Evolutionary conservation across 257 asterid species (phyloP).

Genomic region (Solanum sparsipilum): DNA sequence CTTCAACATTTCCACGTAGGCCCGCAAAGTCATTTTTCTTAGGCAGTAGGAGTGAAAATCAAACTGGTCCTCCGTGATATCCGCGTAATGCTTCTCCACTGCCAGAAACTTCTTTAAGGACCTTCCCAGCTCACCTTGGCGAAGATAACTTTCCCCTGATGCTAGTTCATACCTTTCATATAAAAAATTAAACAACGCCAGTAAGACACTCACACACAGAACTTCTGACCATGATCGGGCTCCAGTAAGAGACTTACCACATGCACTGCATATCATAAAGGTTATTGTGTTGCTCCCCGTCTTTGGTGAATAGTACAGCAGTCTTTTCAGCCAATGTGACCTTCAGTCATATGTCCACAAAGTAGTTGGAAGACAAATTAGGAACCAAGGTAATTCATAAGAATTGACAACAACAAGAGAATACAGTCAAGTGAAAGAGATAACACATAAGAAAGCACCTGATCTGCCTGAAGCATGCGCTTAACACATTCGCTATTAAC

Average conservation of each 20-base stretch:
- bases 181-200: neutral
- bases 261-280: constrained; percentile 99
- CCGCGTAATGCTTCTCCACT: constrained; percentile 94
- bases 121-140: constrained; percentile 91
- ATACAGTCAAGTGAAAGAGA: neutral
- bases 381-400: neutral
- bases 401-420: neutral
- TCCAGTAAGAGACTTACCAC: constrained; percentile 45
- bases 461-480: constrained; percentile 99
- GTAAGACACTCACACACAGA: neutral
- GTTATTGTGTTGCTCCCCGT: constrained; percentile 95
- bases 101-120: constrained; percentile 96
- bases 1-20: constrained; percentile 85
- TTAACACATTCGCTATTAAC: constrained; percentile 94
- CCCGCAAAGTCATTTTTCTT: constrained; percentile 94
- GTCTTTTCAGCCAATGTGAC: constrained; percentile 90
- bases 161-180: constrained; percentile 81
- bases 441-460: constrained; percentile 31
- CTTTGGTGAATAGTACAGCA: constrained; percentile 89
- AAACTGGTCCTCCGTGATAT: constrained; percentile 92
- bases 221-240: neutral
- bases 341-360: constrained; percentile 27
- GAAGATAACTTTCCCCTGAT: constrained; percentile 91
- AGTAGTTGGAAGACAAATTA: neutral
- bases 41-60: constrained; percentile 97